Base-by-base conservation (phyloP, 1,284 basidiomycete genomes). In the Sphaerobolus stellatus region DNA sequence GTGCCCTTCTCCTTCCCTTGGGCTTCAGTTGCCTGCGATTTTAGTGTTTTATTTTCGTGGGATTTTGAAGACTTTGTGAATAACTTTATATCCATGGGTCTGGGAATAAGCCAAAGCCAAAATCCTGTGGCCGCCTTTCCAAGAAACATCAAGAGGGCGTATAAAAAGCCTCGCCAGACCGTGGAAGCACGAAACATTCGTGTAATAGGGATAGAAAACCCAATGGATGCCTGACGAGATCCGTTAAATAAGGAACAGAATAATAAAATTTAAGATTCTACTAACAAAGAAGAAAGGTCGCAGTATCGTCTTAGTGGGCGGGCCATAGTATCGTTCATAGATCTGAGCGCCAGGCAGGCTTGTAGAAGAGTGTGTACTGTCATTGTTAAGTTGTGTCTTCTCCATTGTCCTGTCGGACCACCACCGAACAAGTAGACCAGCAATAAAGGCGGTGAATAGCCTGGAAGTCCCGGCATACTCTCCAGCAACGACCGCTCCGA, bases 161-260 rank as follows among this genome's bases (percentile, higher is more conserved):
- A 80, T 18, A 77, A 59, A 50, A 82, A 58, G 1, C 81, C 80
- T 36, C 71, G 66, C 81, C 81, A 84, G 50, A 82, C 65, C 46
- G 77, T 68, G 1, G 40, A 58, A 1, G 73, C 76, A 2, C 62
- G 61, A 68, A 76, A 82, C 14, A 84, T 66, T 0, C 71, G 66
- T 11, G 75, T 64, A 60, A 84, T 78, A 0, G 81, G 81, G 34
- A 83, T 78, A 0, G 77, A 76, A 54, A 74, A 76, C 1, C 81
- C 81, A 41, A 83, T 79, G 24, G 76, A 77, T 3, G 75, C 73
- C 53, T 55, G 29, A 16, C 34, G 34, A 16, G 16, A 31, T 27
- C 25, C 13, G 22, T 7, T 50, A 33, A 16, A 48, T 31, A 52
- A 44, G 25, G 20, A 27, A 44, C 18, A 16, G 16, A 16, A 51